Base-by-base conservation (phyloP, 768 basidiomycete species). In the Tulasnella sp. region DNA sequence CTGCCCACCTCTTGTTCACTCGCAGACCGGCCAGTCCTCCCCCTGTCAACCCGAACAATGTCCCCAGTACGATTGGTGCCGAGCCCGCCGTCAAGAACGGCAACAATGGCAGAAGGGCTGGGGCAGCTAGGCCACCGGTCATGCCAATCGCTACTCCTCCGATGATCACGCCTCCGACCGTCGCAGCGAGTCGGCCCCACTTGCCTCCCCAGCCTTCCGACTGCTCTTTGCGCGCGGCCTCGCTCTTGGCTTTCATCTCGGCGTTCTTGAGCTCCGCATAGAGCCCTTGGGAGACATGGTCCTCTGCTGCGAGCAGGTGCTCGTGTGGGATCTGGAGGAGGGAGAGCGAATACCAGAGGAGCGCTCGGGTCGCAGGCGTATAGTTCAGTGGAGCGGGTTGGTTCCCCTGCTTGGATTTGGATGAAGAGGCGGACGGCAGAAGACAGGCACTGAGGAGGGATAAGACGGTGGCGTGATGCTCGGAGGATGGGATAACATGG, bases 61-160 rank as follows among this genome's bases (percentile, higher is more conserved):
- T 85, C 1, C 87, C 87, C 11, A 88, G 83, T 0, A 87, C 85
- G 40, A 86, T 82, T 1, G 87, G 87, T 3, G 87, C 87, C 0
- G 85, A 84, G 0, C 83, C 84, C 12, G 85, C 85, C 4, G 85
- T 84, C 9, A 87, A 80, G 34, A 87, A 77, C 20, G 86, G 86
- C 6, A 87, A 82, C 14, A 87, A 80, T 0, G 87, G 86, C 4
- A 86, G 84, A 34, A 88, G 86, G 0, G 86, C 86, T 6, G 87
- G 87, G n/a, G 87, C 87, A 7, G 87, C 87, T 1, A 87, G 82
- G 1, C 87, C 87, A 1, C 86, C 87, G 3, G 87, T 88, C 3
- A 88, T 82, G 12, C 87, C 87, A 31, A 88, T 84, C 4, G 86
- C 83, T 14, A 88, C 84, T 7, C 86, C 86, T 3, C 87, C 87